Evolutionary conservation across 495 filamentous ascomycete genomes (phyloP).

Genomic region (Aspergillus egyptiacus): DNA sequence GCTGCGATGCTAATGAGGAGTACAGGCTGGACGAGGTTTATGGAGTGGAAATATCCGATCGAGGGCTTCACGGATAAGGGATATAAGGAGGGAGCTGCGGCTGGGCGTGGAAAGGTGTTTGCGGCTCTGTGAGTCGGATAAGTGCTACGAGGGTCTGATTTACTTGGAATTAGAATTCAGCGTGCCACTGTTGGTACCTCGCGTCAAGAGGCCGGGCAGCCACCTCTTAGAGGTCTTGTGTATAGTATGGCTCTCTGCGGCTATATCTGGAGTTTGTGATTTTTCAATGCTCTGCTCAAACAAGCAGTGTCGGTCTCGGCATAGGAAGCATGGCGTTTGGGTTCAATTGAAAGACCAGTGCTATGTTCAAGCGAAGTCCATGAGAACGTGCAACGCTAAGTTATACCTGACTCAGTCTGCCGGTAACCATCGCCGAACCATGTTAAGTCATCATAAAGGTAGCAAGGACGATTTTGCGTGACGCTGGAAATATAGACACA

Average conservation of each 20-base stretch:
- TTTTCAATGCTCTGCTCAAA: background rate
- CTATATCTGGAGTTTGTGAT: slow-evolving; percentile 1
- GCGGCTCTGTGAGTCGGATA: slow-evolving; percentile 53
- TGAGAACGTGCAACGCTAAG: slow-evolving; percentile 8
- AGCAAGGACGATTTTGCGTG: too few species aligned
- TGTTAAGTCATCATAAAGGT: background rate
- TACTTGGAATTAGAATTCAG: too few species aligned
- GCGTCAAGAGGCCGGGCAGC: background rate
- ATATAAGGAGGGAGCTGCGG: slow-evolving; percentile 46
- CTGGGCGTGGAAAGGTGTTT: slow-evolving; percentile 63
- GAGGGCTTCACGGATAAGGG: too few species aligned
- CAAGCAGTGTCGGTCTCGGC: background rate
- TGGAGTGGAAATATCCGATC: slow-evolving; percentile 74
- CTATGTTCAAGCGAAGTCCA: background rate
- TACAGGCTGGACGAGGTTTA: slow-evolving; percentile 64
- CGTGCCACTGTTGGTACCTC: too few species aligned
- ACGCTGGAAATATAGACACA: background rate
- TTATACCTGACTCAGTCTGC: slow-evolving; percentile 14
- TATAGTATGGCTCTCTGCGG: background rate
- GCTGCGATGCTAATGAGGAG: background rate
- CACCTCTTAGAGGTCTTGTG: background rate
- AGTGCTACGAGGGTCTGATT: too few species aligned
- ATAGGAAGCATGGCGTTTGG: slow-evolving; percentile 5
- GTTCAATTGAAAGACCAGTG: background rate
- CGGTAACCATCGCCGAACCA: background rate